Conservation (phyloP, 768 basidiomycete genomes). For the Trametes sanguinea region DNA sequence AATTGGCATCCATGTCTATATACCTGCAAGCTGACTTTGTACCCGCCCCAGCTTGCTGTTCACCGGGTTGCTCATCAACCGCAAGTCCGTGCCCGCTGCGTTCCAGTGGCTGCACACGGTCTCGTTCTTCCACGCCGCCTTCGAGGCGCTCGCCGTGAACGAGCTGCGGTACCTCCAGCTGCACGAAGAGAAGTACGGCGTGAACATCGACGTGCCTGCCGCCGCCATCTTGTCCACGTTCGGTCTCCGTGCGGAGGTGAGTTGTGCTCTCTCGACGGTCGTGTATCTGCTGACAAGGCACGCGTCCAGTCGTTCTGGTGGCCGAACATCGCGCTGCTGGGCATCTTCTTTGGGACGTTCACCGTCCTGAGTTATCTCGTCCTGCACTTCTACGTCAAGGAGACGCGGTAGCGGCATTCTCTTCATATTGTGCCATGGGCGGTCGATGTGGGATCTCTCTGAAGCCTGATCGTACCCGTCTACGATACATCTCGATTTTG, state of each 20-base stretch:
- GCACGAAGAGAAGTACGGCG: conserved; percentile 94
- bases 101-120: conserved; percentile 87
- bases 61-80: conserved; percentile 93
- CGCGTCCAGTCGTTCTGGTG: conserved; percentile 86
- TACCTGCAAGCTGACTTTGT: not conserved
- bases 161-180: conserved; percentile 92
- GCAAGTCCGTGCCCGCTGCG: conserved; percentile 71
- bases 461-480: not conserved
- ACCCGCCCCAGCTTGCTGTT: conserved; percentile 73
- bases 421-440: too few species aligned
- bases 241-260: conserved; percentile 84
- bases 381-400: conserved; percentile 88
- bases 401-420: conserved; percentile 47
- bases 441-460: too few species aligned
- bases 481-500: not conserved
- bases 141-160: conserved; percentile 97
- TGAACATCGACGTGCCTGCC: conserved; percentile 94
- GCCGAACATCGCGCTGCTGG: conserved; percentile 88
- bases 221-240: conserved; percentile 95
- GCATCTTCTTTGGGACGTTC: conserved; percentile 83
- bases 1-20: not conserved
- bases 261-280: conserved; percentile 16
- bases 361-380: conserved; percentile 76
- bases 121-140: conserved; percentile 99
- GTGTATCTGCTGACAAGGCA: conserved; percentile 12